Evolutionary conservation across 768 basidiomycete species (phyloP).

Genomic region (Leucosporidium yakuticum): DNA sequence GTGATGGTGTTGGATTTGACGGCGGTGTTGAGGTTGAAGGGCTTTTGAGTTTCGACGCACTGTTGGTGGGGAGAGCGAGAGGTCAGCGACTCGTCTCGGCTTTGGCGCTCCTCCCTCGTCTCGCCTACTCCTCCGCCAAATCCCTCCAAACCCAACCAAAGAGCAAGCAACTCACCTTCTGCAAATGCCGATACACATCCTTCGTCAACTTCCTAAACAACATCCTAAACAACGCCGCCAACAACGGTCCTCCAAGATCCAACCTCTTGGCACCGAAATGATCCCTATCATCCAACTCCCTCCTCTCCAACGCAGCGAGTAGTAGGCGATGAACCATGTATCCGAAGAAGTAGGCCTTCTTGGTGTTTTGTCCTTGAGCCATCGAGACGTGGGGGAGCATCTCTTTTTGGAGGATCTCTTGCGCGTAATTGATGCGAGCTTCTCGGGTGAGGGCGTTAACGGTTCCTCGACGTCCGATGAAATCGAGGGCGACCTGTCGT

Average conservation of each 20-base stretch:
- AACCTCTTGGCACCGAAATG: slow-evolving; percentile 98
- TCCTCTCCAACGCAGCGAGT: slow-evolving; percentile 83
- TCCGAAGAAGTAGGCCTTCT: slow-evolving; percentile 98
- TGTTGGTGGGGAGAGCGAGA: slow-evolving; percentile 42
- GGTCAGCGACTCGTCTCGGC: not conserved
- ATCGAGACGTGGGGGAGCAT: slow-evolving; percentile 97
- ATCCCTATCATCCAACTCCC: slow-evolving; percentile 97
- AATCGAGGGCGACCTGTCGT: slow-evolving; percentile 77
- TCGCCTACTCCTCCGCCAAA: not conserved
- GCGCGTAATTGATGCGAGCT: slow-evolving; percentile 88
- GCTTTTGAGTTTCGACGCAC: slow-evolving; percentile 95
- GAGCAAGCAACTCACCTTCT: slow-evolving; percentile 61
- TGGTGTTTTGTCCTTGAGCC: slow-evolving; percentile 89
- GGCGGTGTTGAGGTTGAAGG: slow-evolving; percentile 82
- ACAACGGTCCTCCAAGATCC: slow-evolving; percentile 88
- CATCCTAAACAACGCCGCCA: slow-evolving; percentile 97
- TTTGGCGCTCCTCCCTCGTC: too few relatives aligned
- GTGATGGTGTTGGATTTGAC: slow-evolving; percentile 97
- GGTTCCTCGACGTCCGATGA: slow-evolving; percentile 96
- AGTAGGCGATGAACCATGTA: slow-evolving; percentile 98
- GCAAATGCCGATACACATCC: slow-evolving; percentile 92
- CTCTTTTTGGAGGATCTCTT: slow-evolving; percentile 97
- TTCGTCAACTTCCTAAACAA: slow-evolving; percentile 92
- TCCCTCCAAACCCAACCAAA: not conserved
- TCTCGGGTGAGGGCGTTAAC: slow-evolving; percentile 86